Percentiles rank a stretch among this genome's conserved stretches.
Conservation (phyloP, 2,329 filamentous ascomycete species). For the Didymella lethalis region DNA sequence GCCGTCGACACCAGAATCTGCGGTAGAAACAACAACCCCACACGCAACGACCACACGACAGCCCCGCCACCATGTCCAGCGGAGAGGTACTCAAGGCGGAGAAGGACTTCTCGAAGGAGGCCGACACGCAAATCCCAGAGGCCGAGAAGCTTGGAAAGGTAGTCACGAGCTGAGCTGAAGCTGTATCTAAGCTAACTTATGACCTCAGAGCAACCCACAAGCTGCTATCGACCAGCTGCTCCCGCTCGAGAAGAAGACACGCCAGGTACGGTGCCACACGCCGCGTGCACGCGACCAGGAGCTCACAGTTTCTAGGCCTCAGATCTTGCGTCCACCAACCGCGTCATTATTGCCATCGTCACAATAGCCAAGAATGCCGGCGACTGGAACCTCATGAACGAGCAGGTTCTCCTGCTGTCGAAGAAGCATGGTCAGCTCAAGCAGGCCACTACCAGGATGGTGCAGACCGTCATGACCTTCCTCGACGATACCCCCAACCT, state of each 20-base stretch:
- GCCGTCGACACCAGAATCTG: background rate
- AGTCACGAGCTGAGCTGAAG: constrained; percentile 27
- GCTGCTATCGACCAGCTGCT: constrained; percentile 93
- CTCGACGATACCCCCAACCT: constrained; percentile 83
- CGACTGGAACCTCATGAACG: constrained; percentile 94
- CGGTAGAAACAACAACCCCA: background rate
- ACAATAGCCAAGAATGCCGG: constrained; percentile 92
- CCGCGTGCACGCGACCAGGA: constrained; percentile 18
- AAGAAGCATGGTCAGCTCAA: constrained; percentile 99
- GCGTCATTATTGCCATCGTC: constrained; percentile 85
- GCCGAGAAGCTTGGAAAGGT: constrained; percentile 90
- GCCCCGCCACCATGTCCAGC: constrained; percentile 73
- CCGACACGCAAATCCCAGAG: constrained; percentile 88
- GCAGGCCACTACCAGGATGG: constrained; percentile 98
- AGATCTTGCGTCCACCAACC: constrained; percentile 93
- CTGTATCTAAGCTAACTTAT: constrained; percentile 29
- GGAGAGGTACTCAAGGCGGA: constrained; percentile 84
- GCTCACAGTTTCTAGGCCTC: constrained; percentile 71
- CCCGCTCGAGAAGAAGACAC: constrained; percentile 91
- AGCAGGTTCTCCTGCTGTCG: constrained; percentile 92
- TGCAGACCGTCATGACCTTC: constrained; percentile 93
- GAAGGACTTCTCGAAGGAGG: constrained; percentile 98
- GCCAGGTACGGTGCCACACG: constrained; percentile 70
- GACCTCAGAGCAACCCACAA: constrained; percentile 73
- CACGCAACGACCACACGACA: constrained; percentile 19